Base-by-base conservation (phyloP, 2,329 filamentous ascomycete genomes). In the Trichophyton benhamiae region DNA sequence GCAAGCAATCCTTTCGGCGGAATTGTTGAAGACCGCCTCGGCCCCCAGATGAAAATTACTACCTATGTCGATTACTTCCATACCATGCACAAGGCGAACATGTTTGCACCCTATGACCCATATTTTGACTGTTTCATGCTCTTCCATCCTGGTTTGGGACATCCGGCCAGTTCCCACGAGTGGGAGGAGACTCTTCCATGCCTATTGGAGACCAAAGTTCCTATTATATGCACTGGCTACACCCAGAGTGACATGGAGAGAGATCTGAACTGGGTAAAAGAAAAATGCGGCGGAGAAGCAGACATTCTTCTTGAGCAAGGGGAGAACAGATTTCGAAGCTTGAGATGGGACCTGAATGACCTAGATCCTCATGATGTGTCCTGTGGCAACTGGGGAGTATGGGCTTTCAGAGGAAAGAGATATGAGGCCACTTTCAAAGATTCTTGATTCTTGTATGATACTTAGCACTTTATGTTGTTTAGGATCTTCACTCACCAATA, bases 51-150 rank as follows among this genome's bases (percentile, higher is more conserved):
- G 84, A 99, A 99, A 79, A 95, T 99, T 70, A 94, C 87, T 73
- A 99, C 95, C 0, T 96, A 91, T 70, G 92, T 97, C 59, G 94
- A 99, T 68, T 96, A 99, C 77, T 99, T 95, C 78, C 92, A 99
- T 75, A 97, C 89, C 1, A 83, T 99, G 67, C 92, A 99, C 77
- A 85, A 91, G 72, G 88, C 92, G 0, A 87, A 90, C 57, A 83
- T 91, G 71, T 99, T 97, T 77, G 85, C 88, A 62, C 94, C 95
- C 0, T 96, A 95, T 72, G 94, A 99, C 72, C 94, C 94, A 0
- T 99, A 99, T 77, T 96, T 99, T 74, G 94, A 99, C 78, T 94
- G 89, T 74, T 96, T 99, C 71, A 86, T 99, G 69, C 82, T 96
- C 59, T 99, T 97, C 80, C 95, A 99, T 71, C 95, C 95, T 0